These are phyloP conservation scores for Saccharomycopsis capsularis DNA, from an alignment of 805 yeast species.

Conservation along the genomic window DNA sequence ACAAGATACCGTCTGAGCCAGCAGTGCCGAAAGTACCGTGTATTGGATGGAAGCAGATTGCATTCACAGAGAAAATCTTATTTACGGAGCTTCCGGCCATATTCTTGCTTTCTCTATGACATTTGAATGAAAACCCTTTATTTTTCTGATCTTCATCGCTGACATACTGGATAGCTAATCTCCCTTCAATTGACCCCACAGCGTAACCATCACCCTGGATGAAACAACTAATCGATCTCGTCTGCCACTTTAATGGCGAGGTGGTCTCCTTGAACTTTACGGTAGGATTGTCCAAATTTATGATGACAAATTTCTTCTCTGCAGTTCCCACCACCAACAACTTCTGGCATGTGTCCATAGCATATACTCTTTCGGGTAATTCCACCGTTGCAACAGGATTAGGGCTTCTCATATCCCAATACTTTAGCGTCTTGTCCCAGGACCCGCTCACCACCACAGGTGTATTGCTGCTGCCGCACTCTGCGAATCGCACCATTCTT, in stretches of 20 bases:
- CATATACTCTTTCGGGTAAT: slow-evolving; percentile 85
- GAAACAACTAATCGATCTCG: slow-evolving; percentile 73
- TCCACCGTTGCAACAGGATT: slow-evolving; percentile 74
- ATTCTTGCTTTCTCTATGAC: slow-evolving; percentile 73
- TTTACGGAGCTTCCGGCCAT: slow-evolving; percentile 49
- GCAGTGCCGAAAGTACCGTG: slow-evolving; percentile 91
- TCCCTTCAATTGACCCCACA: slow-evolving; percentile 87
- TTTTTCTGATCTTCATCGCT: slow-evolving; percentile 72
- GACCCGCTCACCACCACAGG: slow-evolving; percentile 82
- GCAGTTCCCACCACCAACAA: slow-evolving; percentile 92
- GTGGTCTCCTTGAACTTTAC: slow-evolving; percentile 63
- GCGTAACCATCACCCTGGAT: slow-evolving; percentile 93
- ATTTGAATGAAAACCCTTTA: slow-evolving; percentile 82
- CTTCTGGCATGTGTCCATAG: slow-evolving; percentile 78
- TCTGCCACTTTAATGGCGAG: slow-evolving; percentile 87
- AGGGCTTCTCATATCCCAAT: slow-evolving; percentile 90
- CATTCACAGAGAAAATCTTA: slow-evolving; percentile 70
- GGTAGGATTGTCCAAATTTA: slow-evolving; percentile 79
- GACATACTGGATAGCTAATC: slow-evolving; percentile 90
- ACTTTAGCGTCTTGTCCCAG: slow-evolving; percentile 91
- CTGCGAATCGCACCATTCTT: slow-evolving; percentile 63
- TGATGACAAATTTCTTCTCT: slow-evolving; percentile 69
- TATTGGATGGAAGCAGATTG: slow-evolving; percentile 75
- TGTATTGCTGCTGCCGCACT: slow-evolving; percentile 77
- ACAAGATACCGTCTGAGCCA: slow-evolving; percentile 89